Percentiles rank a stretch among this genome's conserved stretches.
phyloP scores from a whole-genome alignment of 257 asterid species.

The Solanum sejunctum region DNA sequence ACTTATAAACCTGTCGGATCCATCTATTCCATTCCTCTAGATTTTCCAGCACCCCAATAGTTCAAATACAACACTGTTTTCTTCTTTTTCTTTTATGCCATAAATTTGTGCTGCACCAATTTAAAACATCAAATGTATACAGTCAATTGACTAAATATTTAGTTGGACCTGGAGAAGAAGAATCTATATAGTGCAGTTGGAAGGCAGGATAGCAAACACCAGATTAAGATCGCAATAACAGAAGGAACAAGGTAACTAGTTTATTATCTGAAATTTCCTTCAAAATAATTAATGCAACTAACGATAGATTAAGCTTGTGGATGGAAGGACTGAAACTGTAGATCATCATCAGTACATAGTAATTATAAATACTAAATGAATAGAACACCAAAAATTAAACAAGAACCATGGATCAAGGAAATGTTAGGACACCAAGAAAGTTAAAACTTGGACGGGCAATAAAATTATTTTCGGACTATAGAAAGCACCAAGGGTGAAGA shows the following conservation, averaged over 20 bases:
- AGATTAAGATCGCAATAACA: background rate
- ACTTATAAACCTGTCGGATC: background rate
- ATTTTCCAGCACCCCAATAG: background rate
- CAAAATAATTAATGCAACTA: background rate
- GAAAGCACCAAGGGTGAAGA: background rate
- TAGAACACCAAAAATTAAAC: background rate
- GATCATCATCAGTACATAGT: background rate
- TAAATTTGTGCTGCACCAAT: background rate
- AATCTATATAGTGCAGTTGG: background rate
- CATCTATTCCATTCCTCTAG: background rate
- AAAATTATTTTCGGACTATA: background rate
- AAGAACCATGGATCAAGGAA: background rate
- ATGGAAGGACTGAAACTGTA: background rate
- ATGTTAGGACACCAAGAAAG: background rate
- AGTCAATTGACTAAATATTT: background rate
- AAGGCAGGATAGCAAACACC: background rate
- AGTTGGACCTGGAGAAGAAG: background rate
- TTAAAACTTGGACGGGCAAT: background rate
- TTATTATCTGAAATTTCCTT: background rate
- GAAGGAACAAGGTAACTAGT: background rate
- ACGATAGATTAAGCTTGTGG: background rate
- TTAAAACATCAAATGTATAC: background rate
- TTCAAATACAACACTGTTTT: background rate
- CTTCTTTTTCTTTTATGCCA: background rate
- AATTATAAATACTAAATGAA: background rate